Conservation (phyloP, 2,329 filamentous ascomycete genomes). For the Sclerotinia trifoliorum region DNA sequence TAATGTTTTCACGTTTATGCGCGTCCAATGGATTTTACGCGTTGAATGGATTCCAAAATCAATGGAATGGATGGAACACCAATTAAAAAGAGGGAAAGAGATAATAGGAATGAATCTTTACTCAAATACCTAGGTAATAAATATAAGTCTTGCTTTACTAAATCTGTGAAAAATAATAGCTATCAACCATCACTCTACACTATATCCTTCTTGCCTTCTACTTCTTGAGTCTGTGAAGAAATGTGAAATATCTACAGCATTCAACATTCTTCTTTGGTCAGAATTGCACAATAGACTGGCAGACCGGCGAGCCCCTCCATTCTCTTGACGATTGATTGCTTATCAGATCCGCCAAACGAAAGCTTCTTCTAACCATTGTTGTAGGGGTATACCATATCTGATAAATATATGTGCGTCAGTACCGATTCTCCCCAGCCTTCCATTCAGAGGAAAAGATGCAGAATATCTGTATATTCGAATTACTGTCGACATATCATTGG, state of each 20-base stretch:
- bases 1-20: conserved; percentile 5
- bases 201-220: not conserved
- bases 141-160: too few species aligned
- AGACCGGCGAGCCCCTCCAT: not conserved
- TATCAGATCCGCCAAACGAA: not conserved
- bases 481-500: not conserved
- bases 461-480: too few species aligned
- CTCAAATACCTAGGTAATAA: too few species aligned
- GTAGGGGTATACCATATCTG: not conserved
- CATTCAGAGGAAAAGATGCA: not conserved
- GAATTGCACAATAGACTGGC: too few species aligned
- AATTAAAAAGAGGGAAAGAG: not conserved
- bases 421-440: not conserved
- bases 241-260: too few species aligned
- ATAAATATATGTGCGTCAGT: not conserved
- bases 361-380: not conserved
- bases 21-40: not conserved
- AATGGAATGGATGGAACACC: not conserved
- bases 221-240: too few species aligned
- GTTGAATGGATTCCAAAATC: not conserved
- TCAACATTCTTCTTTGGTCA: too few species aligned
- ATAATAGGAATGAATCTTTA: not conserved
- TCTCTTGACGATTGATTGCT: not conserved
- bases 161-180: not conserved
- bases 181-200: not conserved